Evolutionary conservation across 2,329 filamentous ascomycete genomes (phyloP), one percentile per base, ranked within the genome.

Genomic region (Aureobasidium melanogenum): DNA sequence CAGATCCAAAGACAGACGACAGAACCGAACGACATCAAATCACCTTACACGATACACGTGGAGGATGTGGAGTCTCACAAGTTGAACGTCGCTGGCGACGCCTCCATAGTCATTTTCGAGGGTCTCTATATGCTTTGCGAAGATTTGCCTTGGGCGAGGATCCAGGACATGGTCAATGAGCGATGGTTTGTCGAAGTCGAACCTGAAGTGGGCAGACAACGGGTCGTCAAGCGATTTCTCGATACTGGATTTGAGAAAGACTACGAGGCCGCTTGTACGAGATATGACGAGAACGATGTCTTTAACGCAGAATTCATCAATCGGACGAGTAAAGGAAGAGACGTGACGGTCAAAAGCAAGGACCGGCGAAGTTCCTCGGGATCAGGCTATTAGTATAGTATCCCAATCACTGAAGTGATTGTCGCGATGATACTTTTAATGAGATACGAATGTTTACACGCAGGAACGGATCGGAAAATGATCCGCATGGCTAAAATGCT

Each of bases 241-340:
- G 34, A 41, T 17, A 47, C 54, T 6, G 54, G 41, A 6, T 34
- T 58, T 19, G 56, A 59, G 44, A 48, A 26, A 3, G 56, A 59
- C 12, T 59, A 59, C 19, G 56, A 59, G 44, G 34, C 32, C 14
- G 56, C 56, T 12, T 59, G 43, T 24, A 50, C 32, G n/a, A 48
- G 56, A 24, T 59, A 59, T 34, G 44, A 59, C 17, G 56, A 59
- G 24, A 59, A 59, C 24, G 56, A 59, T 30, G 56, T 59, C 34
- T 59, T 59, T 26, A 48, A 39, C 9, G 56, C 44, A 15, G 56
- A 59, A 15, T 59, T 59, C 34, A 36, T 59, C 44, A 50, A 59
- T 24, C 38, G 56, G 22, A 59, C 56, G 43, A 59, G 56, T 17
- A 59, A 59, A 17, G 36, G 14, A 8, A 50, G 56, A 15, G 56